Percentiles rank a stretch among this genome's conserved stretches.
These are phyloP conservation scores for Emmonsiellopsis sp. DNA, from an alignment of 2,329 filamentous ascomycete species.

Conservation along the genomic window DNA sequence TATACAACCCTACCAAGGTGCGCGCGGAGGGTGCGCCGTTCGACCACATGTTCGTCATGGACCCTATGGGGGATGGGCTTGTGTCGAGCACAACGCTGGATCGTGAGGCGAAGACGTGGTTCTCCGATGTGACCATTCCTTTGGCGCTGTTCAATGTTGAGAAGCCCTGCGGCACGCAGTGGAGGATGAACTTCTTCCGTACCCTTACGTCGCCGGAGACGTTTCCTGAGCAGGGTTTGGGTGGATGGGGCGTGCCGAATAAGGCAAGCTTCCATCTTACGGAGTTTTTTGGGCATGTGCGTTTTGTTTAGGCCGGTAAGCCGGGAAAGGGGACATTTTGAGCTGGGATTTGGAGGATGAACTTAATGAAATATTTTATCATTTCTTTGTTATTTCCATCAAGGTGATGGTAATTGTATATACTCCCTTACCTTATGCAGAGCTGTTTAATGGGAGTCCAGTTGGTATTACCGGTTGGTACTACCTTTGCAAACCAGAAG, in stretches of 20 bases:
- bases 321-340: too few species aligned
- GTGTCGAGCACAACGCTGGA: constrained; percentile 33
- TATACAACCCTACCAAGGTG: constrained; percentile 44
- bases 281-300: constrained; percentile 36
- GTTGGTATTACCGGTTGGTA: too few species aligned
- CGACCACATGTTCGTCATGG: constrained; percentile 35
- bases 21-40: constrained; percentile 35
- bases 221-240: constrained; percentile 26
- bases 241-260: constrained; percentile 39
- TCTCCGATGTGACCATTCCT: constrained; percentile 35
- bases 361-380: too few species aligned
- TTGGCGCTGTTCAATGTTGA: constrained; percentile 42
- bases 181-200: constrained; percentile 48
- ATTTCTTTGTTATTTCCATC: too few species aligned
- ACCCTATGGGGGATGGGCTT: constrained; percentile 36
- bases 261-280: constrained; percentile 43
- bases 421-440: too few species aligned
- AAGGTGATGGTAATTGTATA: too few species aligned
- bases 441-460: too few species aligned
- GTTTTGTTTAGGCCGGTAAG: constrained; percentile 23
- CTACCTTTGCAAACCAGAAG: too few species aligned
- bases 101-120: constrained; percentile 30
- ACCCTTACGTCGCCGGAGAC: constrained; percentile 36
- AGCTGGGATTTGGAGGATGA: too few species aligned
- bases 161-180: constrained; percentile 35